These are phyloP conservation scores for Chlorociboria aeruginascens DNA, from an alignment of 495 filamentous ascomycete species.

Conservation along the genomic window DNA sequence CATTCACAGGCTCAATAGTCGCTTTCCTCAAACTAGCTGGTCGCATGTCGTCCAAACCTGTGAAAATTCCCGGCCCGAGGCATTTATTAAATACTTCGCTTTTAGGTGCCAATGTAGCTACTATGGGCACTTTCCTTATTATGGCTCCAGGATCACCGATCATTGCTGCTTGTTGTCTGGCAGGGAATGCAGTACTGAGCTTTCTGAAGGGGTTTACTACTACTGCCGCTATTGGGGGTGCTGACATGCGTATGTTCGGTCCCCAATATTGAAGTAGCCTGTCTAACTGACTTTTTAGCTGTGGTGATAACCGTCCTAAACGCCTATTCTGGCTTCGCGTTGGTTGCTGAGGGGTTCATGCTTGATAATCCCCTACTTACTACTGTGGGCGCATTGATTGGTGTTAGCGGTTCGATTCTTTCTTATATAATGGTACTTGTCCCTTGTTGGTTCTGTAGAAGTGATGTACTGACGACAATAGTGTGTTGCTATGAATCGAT, in stretches of 20 bases:
- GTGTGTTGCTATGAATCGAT: conserved; percentile 78
- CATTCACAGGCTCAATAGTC: conserved; percentile 73
- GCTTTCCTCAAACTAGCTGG: conserved; percentile 72
- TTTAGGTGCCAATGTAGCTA: conserved; percentile 58
- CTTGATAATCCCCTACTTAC: conserved; percentile 71
- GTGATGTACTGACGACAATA: conserved; percentile 16
- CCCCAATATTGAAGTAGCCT: neutral
- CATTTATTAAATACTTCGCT: conserved; percentile 60
- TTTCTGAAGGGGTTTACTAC: conserved; percentile 77
- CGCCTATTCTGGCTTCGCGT: conserved; percentile 72
- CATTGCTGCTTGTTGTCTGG: conserved; percentile 61
- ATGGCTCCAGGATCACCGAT: conserved; percentile 61
- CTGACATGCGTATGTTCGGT: conserved; percentile 51
- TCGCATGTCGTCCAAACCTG: conserved; percentile 60
- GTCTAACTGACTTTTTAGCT: conserved; percentile 19
- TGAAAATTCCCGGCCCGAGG: conserved; percentile 48
- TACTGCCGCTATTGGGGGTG: conserved; percentile 72
- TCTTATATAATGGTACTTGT: conserved; percentile 53
- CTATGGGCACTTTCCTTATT: conserved; percentile 67
- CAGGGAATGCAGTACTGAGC: conserved; percentile 59
- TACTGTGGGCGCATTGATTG: conserved; percentile 68
- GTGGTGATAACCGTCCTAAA: conserved; percentile 80
- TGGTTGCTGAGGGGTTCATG: conserved; percentile 79
- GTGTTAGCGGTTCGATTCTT: conserved; percentile 70
- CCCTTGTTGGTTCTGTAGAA: neutral